Percentiles rank a stretch among this genome's conserved stretches.
Evolutionary conservation across 495 filamentous ascomycete species (phyloP).

Genomic region (Trichocladium antarcticum): DNA sequence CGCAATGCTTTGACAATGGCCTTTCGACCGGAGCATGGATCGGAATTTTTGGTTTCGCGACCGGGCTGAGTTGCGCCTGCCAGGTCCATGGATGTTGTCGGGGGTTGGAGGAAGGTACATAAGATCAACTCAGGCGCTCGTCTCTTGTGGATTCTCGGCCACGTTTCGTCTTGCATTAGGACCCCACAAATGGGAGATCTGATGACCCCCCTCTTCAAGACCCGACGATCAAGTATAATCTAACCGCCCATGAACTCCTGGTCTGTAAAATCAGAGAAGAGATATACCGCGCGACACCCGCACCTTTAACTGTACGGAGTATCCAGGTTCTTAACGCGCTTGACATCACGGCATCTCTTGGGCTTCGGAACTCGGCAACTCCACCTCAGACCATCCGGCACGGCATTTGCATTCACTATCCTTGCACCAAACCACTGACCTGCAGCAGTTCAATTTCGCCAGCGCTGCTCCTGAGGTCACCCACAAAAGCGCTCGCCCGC

Average conservation of each 20-base stretch:
- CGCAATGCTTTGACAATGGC: no score
- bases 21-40: neutral
- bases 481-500: neutral
- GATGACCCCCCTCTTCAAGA: neutral
- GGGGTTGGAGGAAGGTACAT: constrained; percentile 5
- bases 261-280: no score
- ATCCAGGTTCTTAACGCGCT: no score
- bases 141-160: neutral
- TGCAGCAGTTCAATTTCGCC: constrained; percentile 1
- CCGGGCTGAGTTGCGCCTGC: constrained; percentile 5
- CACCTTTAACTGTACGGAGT: no score
- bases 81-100: neutral
- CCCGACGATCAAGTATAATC: no score
- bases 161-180: neutral
- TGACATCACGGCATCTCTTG: neutral
- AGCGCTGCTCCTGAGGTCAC: constrained; percentile 1
- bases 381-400: neutral
- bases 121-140: constrained; percentile 1
- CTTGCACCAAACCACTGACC: neutral
- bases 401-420: neutral
- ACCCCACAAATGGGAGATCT: constrained; percentile 1
- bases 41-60: neutral
- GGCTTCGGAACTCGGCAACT: neutral
- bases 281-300: no score
- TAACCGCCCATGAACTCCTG: no score